phyloP scores from a whole-genome alignment of 305 asterid species.

The Salvia sclarea region DNA sequence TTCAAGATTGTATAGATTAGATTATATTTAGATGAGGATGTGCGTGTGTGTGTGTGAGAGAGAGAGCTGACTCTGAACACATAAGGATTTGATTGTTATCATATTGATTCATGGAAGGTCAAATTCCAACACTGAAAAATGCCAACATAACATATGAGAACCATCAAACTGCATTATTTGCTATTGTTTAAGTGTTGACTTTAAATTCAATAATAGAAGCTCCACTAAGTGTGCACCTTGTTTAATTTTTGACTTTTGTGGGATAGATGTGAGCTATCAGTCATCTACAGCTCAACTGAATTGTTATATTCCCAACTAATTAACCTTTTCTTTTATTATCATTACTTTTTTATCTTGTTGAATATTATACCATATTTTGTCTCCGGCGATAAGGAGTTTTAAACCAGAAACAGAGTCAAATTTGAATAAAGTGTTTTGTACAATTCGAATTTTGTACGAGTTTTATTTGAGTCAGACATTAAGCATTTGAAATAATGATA shows the following conservation, averaged over 20 bases:
- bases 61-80: slow-evolving; percentile 28
- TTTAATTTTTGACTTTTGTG: slow-evolving; percentile 30
- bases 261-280: slow-evolving; percentile 6
- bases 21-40: slow-evolving; percentile 14
- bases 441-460: not conserved
- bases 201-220: slow-evolving; percentile 15
- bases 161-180: slow-evolving; percentile 30
- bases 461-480: not conserved
- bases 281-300: not conserved
- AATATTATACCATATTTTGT: not conserved
- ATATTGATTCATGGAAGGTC: slow-evolving; percentile 20
- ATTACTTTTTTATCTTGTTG: not conserved
- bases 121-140: slow-evolving; percentile 12
- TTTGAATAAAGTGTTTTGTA: not conserved
- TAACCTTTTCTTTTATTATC: not conserved
- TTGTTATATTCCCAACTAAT: not conserved
- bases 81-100: slow-evolving; percentile 22
- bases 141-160: slow-evolving; percentile 14
- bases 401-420: not conserved
- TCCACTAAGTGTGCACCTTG: slow-evolving; percentile 30
- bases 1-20: slow-evolving; percentile 10
- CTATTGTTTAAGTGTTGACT: slow-evolving; percentile 30
- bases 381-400: not conserved
- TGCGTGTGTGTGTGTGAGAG: not conserved
- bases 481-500: not conserved